Evolutionary conservation across 176 grass and related monocot species (phyloP).

Genomic region (Carex cristatella): DNA sequence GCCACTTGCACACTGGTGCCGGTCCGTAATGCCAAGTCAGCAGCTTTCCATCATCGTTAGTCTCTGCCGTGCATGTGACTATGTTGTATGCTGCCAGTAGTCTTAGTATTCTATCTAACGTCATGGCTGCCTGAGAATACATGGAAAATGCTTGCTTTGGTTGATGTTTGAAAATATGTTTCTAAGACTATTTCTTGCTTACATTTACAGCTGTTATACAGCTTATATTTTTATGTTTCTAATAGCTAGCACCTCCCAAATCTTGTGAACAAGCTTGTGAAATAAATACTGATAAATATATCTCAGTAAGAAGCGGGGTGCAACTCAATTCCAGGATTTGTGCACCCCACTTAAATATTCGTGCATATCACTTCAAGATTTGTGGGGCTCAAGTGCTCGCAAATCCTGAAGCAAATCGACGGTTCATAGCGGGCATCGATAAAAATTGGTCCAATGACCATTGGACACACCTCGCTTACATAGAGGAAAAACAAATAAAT

Average conservation of each 20-base stretch:
- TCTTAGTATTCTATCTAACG: slow-evolving; percentile 76
- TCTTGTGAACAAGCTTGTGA: not conserved
- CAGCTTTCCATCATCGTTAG: slow-evolving; percentile 25
- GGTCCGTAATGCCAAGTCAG: slow-evolving; percentile 21
- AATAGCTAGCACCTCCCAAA: no score
- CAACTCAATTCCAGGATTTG: no score
- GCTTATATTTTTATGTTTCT: no score
- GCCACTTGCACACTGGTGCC: slow-evolving; percentile 34
- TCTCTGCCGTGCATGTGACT: slow-evolving; percentile 34
- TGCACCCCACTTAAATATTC: no score
- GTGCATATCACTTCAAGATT: no score
- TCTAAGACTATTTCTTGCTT: not conserved
- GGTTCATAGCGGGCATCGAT: no score
- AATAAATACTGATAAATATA: not conserved
- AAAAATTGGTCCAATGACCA: no score
- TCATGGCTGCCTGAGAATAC: slow-evolving; percentile 24
- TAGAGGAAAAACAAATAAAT: no score
- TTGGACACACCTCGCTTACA: no score
- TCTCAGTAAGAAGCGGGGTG: no score
- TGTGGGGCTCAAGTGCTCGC: no score
- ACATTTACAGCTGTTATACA: not conserved
- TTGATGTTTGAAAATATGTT: not conserved
- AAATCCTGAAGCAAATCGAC: no score
- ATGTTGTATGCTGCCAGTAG: slow-evolving; percentile 64
- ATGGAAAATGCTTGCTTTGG: not conserved